Evolutionary conservation across 2,329 filamentous ascomycete genomes (phyloP).

Genomic region (Venturia asperata): DNA sequence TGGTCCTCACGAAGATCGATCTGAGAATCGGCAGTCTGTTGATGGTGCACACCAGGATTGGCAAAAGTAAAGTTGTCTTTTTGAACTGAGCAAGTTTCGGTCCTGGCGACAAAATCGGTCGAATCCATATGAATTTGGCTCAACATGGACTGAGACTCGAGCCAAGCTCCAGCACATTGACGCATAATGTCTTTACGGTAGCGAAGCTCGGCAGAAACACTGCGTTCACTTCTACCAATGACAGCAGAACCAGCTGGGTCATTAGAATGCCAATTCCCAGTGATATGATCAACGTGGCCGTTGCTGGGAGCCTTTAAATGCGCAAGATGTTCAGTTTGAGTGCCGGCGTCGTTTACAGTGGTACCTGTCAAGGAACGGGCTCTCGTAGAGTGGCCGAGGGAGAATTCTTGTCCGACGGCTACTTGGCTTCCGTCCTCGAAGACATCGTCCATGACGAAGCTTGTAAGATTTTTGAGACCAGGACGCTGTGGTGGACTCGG

Average conservation of each 20-base stretch:
- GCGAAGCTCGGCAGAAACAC: constrained; percentile 7
- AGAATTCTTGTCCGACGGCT: background rate
- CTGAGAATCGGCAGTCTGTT: too few relatives aligned
- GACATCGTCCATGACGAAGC: constrained; percentile 10
- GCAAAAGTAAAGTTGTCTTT: background rate
- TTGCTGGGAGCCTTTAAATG: background rate
- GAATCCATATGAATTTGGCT: background rate
- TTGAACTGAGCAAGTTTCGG: background rate
- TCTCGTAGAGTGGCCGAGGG: background rate
- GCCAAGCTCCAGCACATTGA: background rate
- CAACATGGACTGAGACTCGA: constrained; percentile 6
- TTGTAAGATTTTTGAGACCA: background rate
- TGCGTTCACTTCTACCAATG: background rate
- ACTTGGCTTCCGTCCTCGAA: background rate
- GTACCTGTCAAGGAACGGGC: background rate
- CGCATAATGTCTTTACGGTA: constrained; percentile 5
- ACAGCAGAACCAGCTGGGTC: constrained; percentile 11
- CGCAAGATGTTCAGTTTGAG: background rate
- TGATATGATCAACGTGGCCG: constrained; percentile 13
- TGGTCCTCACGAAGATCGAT: too few relatives aligned
- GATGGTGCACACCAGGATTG: background rate
- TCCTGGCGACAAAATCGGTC: background rate
- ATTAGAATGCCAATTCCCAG: constrained; percentile 12
- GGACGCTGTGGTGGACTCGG: background rate
- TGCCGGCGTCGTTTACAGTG: background rate